A percentile compares a stretch with the other conserved stretches of the same genome.
Evolutionary conservation across 345 rosid genomes (phyloP).

Genomic region (Gossypium mustelinum): DNA sequence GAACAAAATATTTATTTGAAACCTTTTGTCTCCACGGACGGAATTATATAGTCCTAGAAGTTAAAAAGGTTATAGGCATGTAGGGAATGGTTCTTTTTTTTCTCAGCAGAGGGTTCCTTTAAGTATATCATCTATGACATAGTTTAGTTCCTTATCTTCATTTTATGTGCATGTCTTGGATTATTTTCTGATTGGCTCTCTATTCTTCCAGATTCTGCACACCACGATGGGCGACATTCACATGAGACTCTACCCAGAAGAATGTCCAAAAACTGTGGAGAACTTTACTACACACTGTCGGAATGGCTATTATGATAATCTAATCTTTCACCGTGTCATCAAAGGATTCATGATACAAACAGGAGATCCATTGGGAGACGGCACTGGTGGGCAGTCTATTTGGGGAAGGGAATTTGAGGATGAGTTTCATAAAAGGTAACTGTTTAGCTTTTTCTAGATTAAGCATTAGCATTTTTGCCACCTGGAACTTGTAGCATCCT

Average conservation of each 20-base stretch:
- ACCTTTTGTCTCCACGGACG: neutral
- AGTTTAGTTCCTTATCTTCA: neutral
- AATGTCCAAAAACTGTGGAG: conserved; percentile 99
- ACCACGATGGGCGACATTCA: conserved; percentile 96
- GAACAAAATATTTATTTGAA: neutral
- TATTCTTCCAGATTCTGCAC: conserved; percentile 57
- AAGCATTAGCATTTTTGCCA: neutral
- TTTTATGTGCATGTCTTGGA: neutral
- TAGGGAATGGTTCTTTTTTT: neutral
- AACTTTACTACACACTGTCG: conserved; percentile 93
- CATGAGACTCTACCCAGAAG: conserved; percentile 92
- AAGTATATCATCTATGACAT: neutral
- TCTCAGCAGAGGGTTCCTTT: neutral
- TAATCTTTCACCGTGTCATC: conserved; percentile 90
- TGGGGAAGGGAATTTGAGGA: conserved; percentile 99
- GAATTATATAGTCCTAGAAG: neutral
- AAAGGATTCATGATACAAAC: conserved; percentile 98
- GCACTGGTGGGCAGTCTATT: conserved; percentile 98
- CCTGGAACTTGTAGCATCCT: neutral
- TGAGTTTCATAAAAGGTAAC: conserved; percentile 96
- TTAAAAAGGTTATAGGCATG: neutral
- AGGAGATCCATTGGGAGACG: conserved; percentile 99
- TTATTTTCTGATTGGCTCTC: neutral
- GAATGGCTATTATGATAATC: conserved; percentile 94
- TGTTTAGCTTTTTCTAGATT: conserved; percentile 1